Evolutionary conservation across 2,329 filamentous ascomycete genomes (phyloP).

Genomic region (Diaporthe citriasiana): DNA sequence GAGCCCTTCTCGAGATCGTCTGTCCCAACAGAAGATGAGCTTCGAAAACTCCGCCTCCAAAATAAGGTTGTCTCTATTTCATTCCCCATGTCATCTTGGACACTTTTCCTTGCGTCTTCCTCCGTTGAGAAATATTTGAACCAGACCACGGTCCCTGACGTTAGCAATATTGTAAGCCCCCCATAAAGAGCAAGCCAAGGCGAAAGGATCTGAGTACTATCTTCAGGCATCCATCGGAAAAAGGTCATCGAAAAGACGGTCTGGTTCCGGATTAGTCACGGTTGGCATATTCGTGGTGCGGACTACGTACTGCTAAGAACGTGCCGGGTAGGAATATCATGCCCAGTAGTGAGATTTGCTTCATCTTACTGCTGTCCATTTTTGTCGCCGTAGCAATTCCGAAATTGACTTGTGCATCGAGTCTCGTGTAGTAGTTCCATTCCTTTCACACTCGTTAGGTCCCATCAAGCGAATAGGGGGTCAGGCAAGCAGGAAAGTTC

Average conservation of each 20-base stretch:
- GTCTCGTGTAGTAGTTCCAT: conserved; percentile 44
- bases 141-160: neutral
- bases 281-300: neutral
- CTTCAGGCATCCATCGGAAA: conserved; percentile 44
- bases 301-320: conserved; percentile 45
- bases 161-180: conserved; percentile 41
- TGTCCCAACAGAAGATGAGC: neutral
- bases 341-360: conserved; percentile 39
- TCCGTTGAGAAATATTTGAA: neutral
- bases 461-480: fast-evolving
- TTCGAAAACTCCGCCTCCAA: neutral
- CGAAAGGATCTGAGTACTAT: conserved; percentile 43
- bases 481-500: too few relatives aligned
- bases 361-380: conserved; percentile 45
- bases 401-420: conserved; percentile 41
- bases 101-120: neutral
- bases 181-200: conserved; percentile 45
- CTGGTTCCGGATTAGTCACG: neutral
- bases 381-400: conserved; percentile 43
- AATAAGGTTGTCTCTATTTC: neutral
- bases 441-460: conserved; percentile 39
- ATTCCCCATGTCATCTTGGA: neutral
- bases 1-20: neutral
- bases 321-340: conserved; percentile 47
- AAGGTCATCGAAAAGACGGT: conserved; percentile 46